Base-by-base conservation (phyloP, 2,329 filamentous ascomycete genomes). In the Ophiosphaerella herpotricha region DNA sequence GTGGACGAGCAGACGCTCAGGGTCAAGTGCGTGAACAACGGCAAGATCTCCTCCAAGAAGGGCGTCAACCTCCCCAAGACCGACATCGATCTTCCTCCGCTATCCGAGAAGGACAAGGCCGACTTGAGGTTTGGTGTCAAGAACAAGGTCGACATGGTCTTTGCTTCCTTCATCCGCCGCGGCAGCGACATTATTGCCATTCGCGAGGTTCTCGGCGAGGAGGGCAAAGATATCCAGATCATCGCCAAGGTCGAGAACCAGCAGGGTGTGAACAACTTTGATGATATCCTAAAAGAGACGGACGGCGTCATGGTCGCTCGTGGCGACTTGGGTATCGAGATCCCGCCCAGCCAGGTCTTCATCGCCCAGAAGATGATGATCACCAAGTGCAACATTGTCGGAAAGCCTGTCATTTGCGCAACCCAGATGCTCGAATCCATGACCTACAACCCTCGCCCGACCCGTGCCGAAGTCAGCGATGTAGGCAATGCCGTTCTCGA, bases 321-420 rank as follows among this genome's bases (percentile, higher is more conserved):
- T 85, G 94, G 94, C 81, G 94, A 97, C 74, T 81, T 96, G 60
- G 94, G 94, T 82, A 99, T 99, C 68, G 94, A 99, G 81, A 99
- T 99, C 68, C 93, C 94, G 42, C 93, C 94, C 55, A 91, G 93
- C 60, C 94, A 99, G 83, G 94, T 99, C 63, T 99, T 99, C 78
- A 91, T 96, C 65, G 94, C 94, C 49, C 94, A 99, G 84, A 99
- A 99, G 89, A 99, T 99, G 90, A 92, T 99, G 85, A 99, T 99
- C 78, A 92, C 94, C 79, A 97, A 97, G 87, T 99, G 94, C 86
- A 99, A 99, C 83, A 87, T 97, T 73, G 92, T 91, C 65, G 94
- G 94, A 78, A 99, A 99, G 85, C 94, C 94, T 64, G 92, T 93
- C 76, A 97, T 99, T 75, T 97, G 93, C 79, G 94, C 94, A 53